phyloP scores from a whole-genome alignment of 192 early-diverging fungal genomes.

The Paraglomus brasilianum region DNA sequence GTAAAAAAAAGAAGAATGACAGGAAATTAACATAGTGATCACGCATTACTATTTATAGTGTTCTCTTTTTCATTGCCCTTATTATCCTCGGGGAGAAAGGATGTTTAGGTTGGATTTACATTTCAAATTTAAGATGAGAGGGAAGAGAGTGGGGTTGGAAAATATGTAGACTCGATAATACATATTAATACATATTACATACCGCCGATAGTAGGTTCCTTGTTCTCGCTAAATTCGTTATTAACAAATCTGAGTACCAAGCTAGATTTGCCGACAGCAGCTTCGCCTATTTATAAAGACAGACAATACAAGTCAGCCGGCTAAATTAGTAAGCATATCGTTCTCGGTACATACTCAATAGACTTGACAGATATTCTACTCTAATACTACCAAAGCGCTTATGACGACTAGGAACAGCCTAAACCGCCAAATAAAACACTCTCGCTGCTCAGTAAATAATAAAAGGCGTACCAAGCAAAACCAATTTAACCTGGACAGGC shows the following conservation, averaged over 20 bases:
- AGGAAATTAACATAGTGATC: constrained; percentile 15
- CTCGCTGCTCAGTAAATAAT: neutral
- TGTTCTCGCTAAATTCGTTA: constrained; percentile 93
- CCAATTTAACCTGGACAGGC: constrained; percentile 96
- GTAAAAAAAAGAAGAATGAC: neutral
- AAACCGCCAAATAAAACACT: neutral
- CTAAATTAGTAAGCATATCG: neutral
- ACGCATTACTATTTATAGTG: neutral
- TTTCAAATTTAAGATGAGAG: too few relatives aligned
- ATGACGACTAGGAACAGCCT: neutral
- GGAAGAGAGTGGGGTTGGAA: constrained; percentile 15
- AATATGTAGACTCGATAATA: constrained; percentile 4
- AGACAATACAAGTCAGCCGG: neutral
- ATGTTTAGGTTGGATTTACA: too few relatives aligned
- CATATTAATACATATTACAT: constrained; percentile 29
- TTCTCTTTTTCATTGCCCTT: neutral
- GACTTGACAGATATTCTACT: constrained; percentile 2
- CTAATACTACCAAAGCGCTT: neutral
- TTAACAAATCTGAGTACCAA: constrained; percentile 93
- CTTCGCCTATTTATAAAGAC: constrained; percentile 59
- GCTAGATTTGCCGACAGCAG: constrained; percentile 98
- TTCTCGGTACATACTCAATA: neutral
- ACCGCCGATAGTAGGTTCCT: constrained; percentile 97
- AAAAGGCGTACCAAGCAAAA: constrained; percentile 70
- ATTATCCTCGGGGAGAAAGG: too few relatives aligned